Conservation (phyloP, 169 alveolate genomes). For the Eimeria praecox region DNA sequence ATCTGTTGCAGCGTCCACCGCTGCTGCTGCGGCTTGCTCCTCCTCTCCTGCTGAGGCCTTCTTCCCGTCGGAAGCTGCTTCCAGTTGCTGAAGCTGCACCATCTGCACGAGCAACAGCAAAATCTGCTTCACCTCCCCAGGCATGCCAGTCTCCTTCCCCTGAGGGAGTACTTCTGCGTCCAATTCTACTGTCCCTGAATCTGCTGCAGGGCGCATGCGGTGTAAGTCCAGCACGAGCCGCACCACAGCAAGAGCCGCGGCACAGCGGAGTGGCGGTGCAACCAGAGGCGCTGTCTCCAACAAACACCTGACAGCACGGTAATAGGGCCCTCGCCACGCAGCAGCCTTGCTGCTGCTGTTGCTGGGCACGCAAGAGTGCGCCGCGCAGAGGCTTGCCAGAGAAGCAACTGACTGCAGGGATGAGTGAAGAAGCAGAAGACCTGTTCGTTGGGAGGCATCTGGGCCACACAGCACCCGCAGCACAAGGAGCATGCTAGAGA, state of each 20-base stretch:
- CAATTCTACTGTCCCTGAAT: neutral
- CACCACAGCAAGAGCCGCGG: slow-evolving; percentile 69
- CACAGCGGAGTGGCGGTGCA: slow-evolving; percentile 64
- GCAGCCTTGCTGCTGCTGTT: slow-evolving; percentile 42
- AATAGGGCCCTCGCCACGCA: slow-evolving; percentile 54
- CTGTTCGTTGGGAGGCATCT: slow-evolving; percentile 67
- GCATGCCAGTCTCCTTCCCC: slow-evolving; percentile 17
- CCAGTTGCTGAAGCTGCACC: slow-evolving; percentile 65
- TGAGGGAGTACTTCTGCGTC: neutral
- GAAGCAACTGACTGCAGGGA: slow-evolving; percentile 66
- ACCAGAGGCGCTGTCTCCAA: slow-evolving; percentile 57
- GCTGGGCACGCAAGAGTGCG: slow-evolving; percentile 32
- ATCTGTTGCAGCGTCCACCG: slow-evolving; percentile 48
- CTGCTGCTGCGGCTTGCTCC: slow-evolving; percentile 69
- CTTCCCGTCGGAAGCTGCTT: slow-evolving; percentile 40
- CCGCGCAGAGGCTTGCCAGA: slow-evolving; percentile 51
- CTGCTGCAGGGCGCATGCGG: slow-evolving; percentile 58
- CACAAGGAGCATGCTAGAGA: neutral
- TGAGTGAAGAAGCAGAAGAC: slow-evolving; percentile 46
- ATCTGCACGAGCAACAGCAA: slow-evolving; percentile 51
- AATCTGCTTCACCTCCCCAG: slow-evolving; percentile 48
- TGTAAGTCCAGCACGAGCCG: slow-evolving; percentile 67
- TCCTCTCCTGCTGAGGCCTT: slow-evolving; percentile 64
- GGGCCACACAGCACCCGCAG: slow-evolving; percentile 12
- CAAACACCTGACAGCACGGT: slow-evolving; percentile 15